These are phyloP conservation scores for Claviceps sp. DNA, from an alignment of 2,329 filamentous ascomycete genomes.

Conservation along the genomic window DNA sequence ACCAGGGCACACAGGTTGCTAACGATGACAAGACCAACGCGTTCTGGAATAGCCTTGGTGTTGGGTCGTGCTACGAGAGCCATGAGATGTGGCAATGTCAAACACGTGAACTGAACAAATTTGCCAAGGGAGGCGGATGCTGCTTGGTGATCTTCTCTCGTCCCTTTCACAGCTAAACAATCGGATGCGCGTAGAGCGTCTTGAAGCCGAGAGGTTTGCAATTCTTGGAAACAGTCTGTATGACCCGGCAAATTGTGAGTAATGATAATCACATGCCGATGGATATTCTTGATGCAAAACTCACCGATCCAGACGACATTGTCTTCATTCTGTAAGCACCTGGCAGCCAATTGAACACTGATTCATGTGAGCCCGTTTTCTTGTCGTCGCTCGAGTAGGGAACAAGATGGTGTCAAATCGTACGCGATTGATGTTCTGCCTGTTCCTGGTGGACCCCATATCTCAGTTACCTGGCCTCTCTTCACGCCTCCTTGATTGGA, in stretches of 20 bases:
- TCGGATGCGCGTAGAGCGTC: conserved; percentile 13
- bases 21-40: conserved; percentile 58
- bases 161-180: conserved; percentile 2
- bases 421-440: conserved; percentile 80
- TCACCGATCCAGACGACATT: conserved; percentile 73
- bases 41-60: conserved; percentile 43
- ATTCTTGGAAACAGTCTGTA: conserved; percentile 35
- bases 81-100: conserved; percentile 58
- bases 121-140: conserved; percentile 13
- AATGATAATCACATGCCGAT: neutral
- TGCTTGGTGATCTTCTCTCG: conserved; percentile 8
- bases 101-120: conserved; percentile 37
- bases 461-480: conserved; percentile 68
- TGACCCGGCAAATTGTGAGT: neutral
- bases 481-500: conserved; percentile 43
- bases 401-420: conserved; percentile 14
- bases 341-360: conserved; percentile 58
- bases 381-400: neutral
- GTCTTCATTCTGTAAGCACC: conserved; percentile 45
- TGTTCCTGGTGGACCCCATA: conserved; percentile 75
- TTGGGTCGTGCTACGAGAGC: conserved; percentile 61
- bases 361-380: neutral
- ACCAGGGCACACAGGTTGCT: conserved; percentile 68
- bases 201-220: conserved; percentile 16
- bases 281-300: conserved; percentile 18